Evolutionary conservation across 805 yeast genomes (phyloP), one percentile per base, ranked within the genome.

Genomic region (Barnettozyma pratensis): DNA sequence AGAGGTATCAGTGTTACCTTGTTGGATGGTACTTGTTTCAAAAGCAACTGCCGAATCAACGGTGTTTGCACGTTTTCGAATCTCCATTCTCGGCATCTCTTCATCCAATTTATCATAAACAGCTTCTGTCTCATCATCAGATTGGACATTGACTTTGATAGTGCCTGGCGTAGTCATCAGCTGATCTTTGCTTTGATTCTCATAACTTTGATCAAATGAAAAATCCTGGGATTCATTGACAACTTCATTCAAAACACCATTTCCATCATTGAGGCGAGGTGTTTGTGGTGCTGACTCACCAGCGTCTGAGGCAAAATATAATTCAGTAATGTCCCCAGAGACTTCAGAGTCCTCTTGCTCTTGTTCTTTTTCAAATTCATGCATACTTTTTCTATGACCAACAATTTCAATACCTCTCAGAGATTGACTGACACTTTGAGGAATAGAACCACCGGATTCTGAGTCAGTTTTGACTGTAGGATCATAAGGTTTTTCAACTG

Each of bases 31-130:
- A 62, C 59, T 43, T 5, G 45, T 32, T 2, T 45, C 62, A 54
- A 39, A 56, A 39, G 69, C 73, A 45, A 64, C 63, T 2, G 34
- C 34, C 8, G 71, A 55, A 14, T 66, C 68, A 29, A 59, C 55
- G 0, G 66, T 58, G 31, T 59, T 57, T 5, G 56, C 63, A 51
- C 64, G 56, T n/a, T 52, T 43, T 28, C 47, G 46, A n/a, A 44
- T 31, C 7, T 46, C 41, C 6, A 52, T 34, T 28, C 50, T 42
- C 7, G 46, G 46, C 1, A 51, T 55, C 7, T 50, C 48, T 4
- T 50, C 47, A 7, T 45, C 55, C 38, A 48, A 43, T 38, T 51
- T 37, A 35, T 57, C 65, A 32, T 52, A 57, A 38, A 52, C 51
- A 7, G 51, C 53, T n/a, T 48, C 55, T 35, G 48, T 55, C 28